phyloP scores from a whole-genome alignment of 169 alveolate genomes.

The Plasmodium ovale region DNA sequence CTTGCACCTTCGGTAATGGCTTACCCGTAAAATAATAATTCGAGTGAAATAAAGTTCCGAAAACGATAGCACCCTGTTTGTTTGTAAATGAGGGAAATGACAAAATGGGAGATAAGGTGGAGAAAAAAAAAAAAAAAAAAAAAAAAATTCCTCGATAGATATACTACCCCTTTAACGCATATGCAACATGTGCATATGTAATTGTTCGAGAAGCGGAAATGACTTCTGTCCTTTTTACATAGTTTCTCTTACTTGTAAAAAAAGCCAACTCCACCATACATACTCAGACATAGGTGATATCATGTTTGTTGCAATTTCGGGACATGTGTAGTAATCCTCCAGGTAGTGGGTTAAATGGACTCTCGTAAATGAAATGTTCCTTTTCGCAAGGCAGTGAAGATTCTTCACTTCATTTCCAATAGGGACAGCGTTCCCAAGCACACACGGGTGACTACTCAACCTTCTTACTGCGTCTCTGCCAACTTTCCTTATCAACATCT shows the following conservation, averaged over 20 bases:
- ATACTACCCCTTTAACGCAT: too few species aligned
- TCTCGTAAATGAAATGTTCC: slow-evolving; percentile 39
- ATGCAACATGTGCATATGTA: background rate
- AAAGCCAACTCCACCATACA: slow-evolving; percentile 82
- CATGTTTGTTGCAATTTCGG: slow-evolving; percentile 82
- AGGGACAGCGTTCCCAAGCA: background rate
- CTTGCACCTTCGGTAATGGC: slow-evolving; percentile 86
- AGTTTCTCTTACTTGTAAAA: slow-evolving; percentile 38
- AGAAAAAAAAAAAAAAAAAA: slow-evolving; percentile 3
- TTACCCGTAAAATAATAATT: slow-evolving; percentile 89
- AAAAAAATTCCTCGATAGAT: too few species aligned
- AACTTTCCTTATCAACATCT: slow-evolving; percentile 23
- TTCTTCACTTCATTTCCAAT: slow-evolving; percentile 23
- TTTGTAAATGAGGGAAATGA: background rate
- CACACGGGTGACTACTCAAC: slow-evolving; percentile 1
- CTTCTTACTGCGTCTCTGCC: slow-evolving; percentile 18
- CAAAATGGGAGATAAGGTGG: background rate
- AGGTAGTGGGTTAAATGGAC: slow-evolving; percentile 74
- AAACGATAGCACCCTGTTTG: slow-evolving; percentile 81
- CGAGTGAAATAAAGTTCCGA: slow-evolving; percentile 86
- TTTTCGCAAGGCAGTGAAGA: background rate
- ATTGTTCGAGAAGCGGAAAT: background rate
- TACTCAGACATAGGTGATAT: slow-evolving; percentile 81
- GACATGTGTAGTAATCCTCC: slow-evolving; percentile 80
- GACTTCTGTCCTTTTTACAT: background rate